Conservation (phyloP, 2,329 filamentous ascomycete genomes). For the Dichotomopilus funicola region DNA sequence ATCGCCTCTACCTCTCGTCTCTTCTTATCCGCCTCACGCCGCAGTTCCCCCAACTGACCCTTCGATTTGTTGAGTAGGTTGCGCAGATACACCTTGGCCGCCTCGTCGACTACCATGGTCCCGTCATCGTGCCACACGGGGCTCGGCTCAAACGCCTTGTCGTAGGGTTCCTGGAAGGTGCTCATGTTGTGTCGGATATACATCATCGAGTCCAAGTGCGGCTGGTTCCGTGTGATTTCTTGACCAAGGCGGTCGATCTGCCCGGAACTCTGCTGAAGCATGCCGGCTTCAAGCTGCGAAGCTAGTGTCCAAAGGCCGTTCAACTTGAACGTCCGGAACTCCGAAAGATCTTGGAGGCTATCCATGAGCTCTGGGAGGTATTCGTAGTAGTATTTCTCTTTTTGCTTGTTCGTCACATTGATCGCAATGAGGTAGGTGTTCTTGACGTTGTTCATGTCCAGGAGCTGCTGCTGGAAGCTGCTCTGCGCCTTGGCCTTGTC, state of each 20-base stretch:
- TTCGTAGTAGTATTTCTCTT: slow-evolving; percentile 95
- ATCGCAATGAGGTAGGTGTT: slow-evolving; percentile 97
- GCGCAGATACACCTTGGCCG: slow-evolving; percentile 81
- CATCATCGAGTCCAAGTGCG: slow-evolving; percentile 93
- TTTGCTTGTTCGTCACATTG: slow-evolving; percentile 95
- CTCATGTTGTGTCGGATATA: slow-evolving; percentile 88
- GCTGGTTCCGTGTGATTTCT: slow-evolving; percentile 83
- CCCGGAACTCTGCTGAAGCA: slow-evolving; percentile 65
- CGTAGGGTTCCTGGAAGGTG: slow-evolving; percentile 72
- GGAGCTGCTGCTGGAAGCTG: slow-evolving; percentile 83
- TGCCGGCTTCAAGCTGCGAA: slow-evolving; percentile 70
- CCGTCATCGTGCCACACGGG: slow-evolving; percentile 96
- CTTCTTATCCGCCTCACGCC: slow-evolving; percentile 79
- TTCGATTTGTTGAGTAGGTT: slow-evolving; percentile 93
- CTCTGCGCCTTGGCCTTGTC: slow-evolving; percentile 89
- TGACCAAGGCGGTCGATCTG: slow-evolving; percentile 65
- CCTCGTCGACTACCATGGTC: slow-evolving; percentile 76
- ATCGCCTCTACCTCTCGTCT: slow-evolving; percentile 74
- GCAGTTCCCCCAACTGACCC: slow-evolving; percentile 68
- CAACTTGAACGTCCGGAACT: slow-evolving; percentile 76
- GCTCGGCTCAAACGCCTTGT: slow-evolving; percentile 86
- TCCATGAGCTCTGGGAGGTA: slow-evolving; percentile 92
- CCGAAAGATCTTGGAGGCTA: slow-evolving; percentile 86
- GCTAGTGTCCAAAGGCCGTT: slow-evolving; percentile 83
- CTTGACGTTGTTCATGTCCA: slow-evolving; percentile 96